A percentile compares a stretch with the other conserved stretches of the same genome.
Evolutionary conservation across 2,329 filamentous ascomycete genomes (phyloP).

Genomic region (Exutisphaerella laricina): DNA sequence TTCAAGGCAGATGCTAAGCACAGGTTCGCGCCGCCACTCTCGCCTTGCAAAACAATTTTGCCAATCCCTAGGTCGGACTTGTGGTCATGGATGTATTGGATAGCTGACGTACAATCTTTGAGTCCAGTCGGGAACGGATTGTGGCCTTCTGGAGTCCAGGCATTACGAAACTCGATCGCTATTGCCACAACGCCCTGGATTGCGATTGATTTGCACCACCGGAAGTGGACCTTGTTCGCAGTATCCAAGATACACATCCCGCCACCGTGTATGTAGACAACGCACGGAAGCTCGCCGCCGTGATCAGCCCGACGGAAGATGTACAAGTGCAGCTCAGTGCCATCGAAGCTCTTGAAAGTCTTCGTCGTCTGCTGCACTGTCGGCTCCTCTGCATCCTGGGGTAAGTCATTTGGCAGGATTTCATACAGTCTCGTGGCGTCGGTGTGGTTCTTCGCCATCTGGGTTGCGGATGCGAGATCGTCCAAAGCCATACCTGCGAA

Average conservation of each 20-base stretch:
- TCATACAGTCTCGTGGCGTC: constrained; percentile 62
- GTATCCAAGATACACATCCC: constrained; percentile 24
- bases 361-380: constrained; percentile 14
- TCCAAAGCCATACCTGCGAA: constrained; percentile 15
- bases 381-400: constrained; percentile 17
- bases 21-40: constrained; percentile 31
- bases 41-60: constrained; percentile 30
- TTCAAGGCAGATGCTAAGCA: constrained; percentile 27
- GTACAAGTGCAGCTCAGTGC: constrained; percentile 19
- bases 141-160: constrained; percentile 20
- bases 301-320: constrained; percentile 18
- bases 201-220: constrained; percentile 26
- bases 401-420: constrained; percentile 60
- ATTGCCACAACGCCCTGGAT: constrained; percentile 22
- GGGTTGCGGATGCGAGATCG: constrained; percentile 13
- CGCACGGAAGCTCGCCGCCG: constrained; percentile 16
- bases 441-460: constrained; percentile 19
- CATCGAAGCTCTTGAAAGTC: constrained; percentile 22
- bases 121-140: constrained; percentile 29
- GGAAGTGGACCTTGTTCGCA: constrained; percentile 23
- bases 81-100: constrained; percentile 23
- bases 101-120: constrained; percentile 28
- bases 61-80: constrained; percentile 22
- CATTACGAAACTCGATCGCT: constrained; percentile 31
- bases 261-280: constrained; percentile 28